These are phyloP conservation scores for Rubia yunnanensis DNA, from an alignment of 257 asterid genomes.

Conservation along the genomic window DNA sequence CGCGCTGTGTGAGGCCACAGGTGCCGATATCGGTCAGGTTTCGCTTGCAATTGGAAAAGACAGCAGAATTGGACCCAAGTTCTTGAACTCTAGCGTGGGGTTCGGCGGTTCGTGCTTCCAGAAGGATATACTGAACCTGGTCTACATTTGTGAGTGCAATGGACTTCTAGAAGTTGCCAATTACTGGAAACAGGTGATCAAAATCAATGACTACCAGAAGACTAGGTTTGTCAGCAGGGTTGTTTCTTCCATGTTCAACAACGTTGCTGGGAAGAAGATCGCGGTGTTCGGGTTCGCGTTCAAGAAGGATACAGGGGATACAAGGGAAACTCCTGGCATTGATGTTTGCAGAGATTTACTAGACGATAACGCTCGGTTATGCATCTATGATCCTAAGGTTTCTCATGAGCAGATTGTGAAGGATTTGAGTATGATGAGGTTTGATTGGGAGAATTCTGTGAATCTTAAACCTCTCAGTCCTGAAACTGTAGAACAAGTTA, in stretches of 20 bases:
- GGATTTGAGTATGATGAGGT: neutral
- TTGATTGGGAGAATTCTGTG: conserved; percentile 2
- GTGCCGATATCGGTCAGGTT: conserved; percentile 2
- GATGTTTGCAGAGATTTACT: conserved; percentile 6
- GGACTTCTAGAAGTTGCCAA: conserved; percentile 1
- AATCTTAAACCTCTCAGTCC: neutral
- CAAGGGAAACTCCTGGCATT: conserved; percentile 8
- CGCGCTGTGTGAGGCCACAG: conserved; percentile 9
- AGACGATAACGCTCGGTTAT: neutral
- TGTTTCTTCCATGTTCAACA: conserved; percentile 2
- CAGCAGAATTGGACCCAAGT: conserved; percentile 5
- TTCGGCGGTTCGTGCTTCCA: conserved; percentile 7
- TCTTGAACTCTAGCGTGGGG: conserved; percentile 1
- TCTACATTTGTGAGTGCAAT: conserved; percentile 7
- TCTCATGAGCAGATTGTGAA: neutral
- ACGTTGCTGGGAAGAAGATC: conserved; percentile 5
- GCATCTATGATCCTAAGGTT: conserved; percentile 6
- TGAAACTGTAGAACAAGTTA: neutral
- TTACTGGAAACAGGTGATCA: conserved; percentile 7
- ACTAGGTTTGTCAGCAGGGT: neutral
- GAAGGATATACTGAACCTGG: conserved; percentile 8
- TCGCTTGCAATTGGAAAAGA: conserved; percentile 8
- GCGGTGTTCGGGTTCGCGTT: conserved; percentile 1
- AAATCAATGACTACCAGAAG: conserved; percentile 9
- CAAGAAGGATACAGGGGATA: conserved; percentile 8